Conservation (phyloP, 176 grass and related monocot species). For the Musa acuminata region DNA sequence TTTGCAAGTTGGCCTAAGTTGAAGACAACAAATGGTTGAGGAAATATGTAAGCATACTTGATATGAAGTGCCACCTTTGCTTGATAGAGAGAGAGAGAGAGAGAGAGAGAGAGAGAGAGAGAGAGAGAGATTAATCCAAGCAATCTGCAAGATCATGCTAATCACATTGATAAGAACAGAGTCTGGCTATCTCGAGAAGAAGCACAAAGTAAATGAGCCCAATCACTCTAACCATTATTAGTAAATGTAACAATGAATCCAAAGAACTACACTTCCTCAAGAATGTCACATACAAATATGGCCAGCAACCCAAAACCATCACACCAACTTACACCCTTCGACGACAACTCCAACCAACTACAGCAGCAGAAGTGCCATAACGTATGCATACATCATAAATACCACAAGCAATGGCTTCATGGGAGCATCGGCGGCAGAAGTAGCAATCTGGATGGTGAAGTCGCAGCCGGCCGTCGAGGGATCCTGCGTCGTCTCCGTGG, state of each 20-base stretch:
- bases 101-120: too few relatives aligned
- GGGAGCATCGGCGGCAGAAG: constrained; percentile 3
- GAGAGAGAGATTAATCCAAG: too few relatives aligned
- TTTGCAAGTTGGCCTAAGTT: too few relatives aligned
- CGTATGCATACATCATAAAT: neutral
- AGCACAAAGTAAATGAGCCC: too few relatives aligned
- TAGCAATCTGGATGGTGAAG: constrained; percentile 34
- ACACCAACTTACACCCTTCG: neutral
- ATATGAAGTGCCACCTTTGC: neutral
- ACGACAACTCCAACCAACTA: neutral
- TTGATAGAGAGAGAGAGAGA: too few relatives aligned
- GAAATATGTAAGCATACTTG: neutral
- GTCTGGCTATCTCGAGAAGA: neutral
- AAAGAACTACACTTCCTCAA: neutral
- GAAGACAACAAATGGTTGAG: too few relatives aligned
- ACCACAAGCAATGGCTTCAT: neutral
- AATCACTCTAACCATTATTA: too few relatives aligned
- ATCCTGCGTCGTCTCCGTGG: constrained; percentile 25
- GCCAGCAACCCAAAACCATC: neutral
- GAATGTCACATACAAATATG: neutral
- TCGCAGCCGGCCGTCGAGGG: constrained; percentile 30
- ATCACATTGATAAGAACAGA: neutral
- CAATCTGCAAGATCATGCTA: too few relatives aligned
- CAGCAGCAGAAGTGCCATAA: neutral
- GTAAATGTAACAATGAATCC: neutral